phyloP scores from a whole-genome alignment of 805 yeast genomes.

The Metschnikowia cerradonensis region DNA sequence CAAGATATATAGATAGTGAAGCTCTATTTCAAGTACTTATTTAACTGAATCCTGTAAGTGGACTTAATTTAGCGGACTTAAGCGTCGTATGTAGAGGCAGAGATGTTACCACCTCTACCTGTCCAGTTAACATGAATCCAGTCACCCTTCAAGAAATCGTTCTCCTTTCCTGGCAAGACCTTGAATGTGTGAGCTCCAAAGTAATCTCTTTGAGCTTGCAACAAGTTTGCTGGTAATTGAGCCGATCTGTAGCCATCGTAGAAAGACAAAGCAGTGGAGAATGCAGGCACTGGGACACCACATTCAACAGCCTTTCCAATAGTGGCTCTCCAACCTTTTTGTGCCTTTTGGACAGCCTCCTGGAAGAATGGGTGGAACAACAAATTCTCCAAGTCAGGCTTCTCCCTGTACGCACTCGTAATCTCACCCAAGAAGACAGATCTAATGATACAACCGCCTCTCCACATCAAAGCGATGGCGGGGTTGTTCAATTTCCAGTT shows the following conservation, averaged over 20 bases:
- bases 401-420: constrained; percentile 91
- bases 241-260: constrained; percentile 98
- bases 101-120: constrained; percentile 96
- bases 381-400: constrained; percentile 92
- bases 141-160: constrained; percentile 71
- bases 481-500: constrained; percentile 97
- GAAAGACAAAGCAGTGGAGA: constrained; percentile 94
- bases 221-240: constrained; percentile 92
- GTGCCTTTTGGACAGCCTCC: constrained; percentile 88
- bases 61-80: constrained; percentile 28
- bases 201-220: constrained; percentile 99
- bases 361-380: constrained; percentile 94
- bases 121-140: constrained; percentile 99
- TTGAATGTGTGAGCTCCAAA: constrained; percentile 99
- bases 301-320: constrained; percentile 69
- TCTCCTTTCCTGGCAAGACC: constrained; percentile 83
- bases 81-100: constrained; percentile 93
- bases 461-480: constrained; percentile 98
- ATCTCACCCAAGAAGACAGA: constrained; percentile 97
- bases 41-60: neutral
- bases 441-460: constrained; percentile 99
- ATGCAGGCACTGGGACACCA: constrained; percentile 98
- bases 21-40: neutral
- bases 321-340: constrained; percentile 91
- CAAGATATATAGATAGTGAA: constrained; percentile 1